Evolutionary conservation across 768 basidiomycete species (phyloP).

Genomic region (Astraeus odoratus): DNA sequence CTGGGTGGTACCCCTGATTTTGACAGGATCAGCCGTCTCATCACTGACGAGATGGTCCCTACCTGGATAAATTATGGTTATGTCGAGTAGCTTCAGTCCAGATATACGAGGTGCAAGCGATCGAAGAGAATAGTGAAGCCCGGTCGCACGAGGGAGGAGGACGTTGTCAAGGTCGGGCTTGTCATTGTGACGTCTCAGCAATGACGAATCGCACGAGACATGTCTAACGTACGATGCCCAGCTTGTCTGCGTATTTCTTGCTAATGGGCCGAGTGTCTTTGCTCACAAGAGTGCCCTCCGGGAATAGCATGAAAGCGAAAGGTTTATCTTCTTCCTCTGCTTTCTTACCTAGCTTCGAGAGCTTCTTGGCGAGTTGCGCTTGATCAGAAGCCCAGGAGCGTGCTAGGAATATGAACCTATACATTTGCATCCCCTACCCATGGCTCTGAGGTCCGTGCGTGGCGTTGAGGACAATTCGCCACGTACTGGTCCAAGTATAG

Average conservation of each 20-base stretch:
- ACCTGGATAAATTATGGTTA: conserved; percentile 92
- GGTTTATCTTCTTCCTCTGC: conserved; percentile 66
- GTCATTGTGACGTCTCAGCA: conserved; percentile 3
- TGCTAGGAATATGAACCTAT: conserved; percentile 86
- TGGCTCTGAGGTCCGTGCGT: conserved; percentile 5
- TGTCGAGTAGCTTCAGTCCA: conserved; percentile 75
- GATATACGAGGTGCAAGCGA: conserved; percentile 75
- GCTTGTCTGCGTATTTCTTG: conserved; percentile 82
- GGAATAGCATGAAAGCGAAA: conserved; percentile 82
- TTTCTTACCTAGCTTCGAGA: conserved; percentile 61
- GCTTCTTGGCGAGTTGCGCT: conserved; percentile 52
- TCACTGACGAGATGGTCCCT: conserved; percentile 9
- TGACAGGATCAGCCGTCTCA: neutral
- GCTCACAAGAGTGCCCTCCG: conserved; percentile 93
- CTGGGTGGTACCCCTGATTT: conserved; percentile 67
- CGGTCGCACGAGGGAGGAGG: conserved; percentile 91
- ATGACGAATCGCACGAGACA: conserved; percentile 5
- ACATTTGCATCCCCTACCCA: conserved; percentile 84
- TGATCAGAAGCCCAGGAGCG: conserved; percentile 88
- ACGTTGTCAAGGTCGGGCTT: conserved; percentile 75
- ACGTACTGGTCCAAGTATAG: conserved; percentile 82
- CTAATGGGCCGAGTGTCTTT: conserved; percentile 79
- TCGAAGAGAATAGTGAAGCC: conserved; percentile 77
- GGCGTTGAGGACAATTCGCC: neutral
- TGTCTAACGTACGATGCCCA: conserved; percentile 65